Evolutionary conservation across 306 rosid species (phyloP), one percentile per base, ranked within the genome.

Genomic region (Quercus gilva): DNA sequence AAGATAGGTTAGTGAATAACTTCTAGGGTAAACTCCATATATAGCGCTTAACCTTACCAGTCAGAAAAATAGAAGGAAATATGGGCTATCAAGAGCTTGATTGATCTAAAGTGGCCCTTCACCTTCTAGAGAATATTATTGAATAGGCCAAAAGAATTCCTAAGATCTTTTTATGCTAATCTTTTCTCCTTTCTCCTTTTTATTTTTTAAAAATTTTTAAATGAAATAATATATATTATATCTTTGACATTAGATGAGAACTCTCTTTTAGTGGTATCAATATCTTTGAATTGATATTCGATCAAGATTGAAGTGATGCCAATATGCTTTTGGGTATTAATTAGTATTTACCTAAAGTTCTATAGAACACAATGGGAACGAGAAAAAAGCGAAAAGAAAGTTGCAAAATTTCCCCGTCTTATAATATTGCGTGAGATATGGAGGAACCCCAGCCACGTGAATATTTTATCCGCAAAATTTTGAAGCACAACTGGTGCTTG

Each of bases 301-400:
- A 18, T 35, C 51, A 67, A 19, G 69, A 67, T 35, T 67, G 72
- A 68, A 68, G 52, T 68, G 72, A 68, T 68, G 52, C 72, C 72
- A 11, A 10, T 5, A 14, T 63, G 35, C 69, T 63, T 63, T 63
- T 28, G 2, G 69, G 10, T 26, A 28, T 63, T 59, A 21, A 63
- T 26, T 63, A 58, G 8, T 63, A 63, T 26, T 25, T 63, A 7
- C 31, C 37, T 12, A 61, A 26, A 61, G 69, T 25, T 59, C 6
- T 20, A 23, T 5, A 26, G n/a, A 26, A 33, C 1, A 61, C 19
- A 14, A 61, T 61, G 41, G 69, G n/a, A 5, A 26, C 69, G 7
- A 26, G 37, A 26, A 63, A 63, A 63, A 14, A 7, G 15, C 1
- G 12, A 14, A 28, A 63, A 63, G 37, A 28, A 63, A 28, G n/a